Conservation (phyloP, 768 basidiomycete genomes). For the Leucocoprinus leucothites region DNA sequence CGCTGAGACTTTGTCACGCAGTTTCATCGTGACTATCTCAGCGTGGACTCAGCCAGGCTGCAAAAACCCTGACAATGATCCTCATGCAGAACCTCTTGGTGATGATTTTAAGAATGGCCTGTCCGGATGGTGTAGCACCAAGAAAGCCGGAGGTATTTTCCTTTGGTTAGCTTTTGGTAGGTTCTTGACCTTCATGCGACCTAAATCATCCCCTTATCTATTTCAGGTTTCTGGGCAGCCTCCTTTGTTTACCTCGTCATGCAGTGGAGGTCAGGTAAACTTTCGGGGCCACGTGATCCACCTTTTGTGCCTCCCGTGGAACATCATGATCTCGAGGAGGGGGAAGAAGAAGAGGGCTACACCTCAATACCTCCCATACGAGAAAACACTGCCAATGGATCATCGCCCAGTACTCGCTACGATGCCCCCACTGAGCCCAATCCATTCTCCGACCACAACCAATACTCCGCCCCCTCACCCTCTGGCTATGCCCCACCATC, state of each 20-base stretch:
- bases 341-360: slow-evolving; percentile 56
- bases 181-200: slow-evolving; percentile 20
- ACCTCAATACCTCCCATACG: slow-evolving; percentile 42
- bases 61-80: slow-evolving; percentile 81
- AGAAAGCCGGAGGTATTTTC: slow-evolving; percentile 87
- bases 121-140: slow-evolving; percentile 85
- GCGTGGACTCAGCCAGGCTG: slow-evolving; percentile 90
- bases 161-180: slow-evolving; percentile 82
- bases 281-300: slow-evolving; percentile 63
- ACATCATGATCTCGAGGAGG: slow-evolving; percentile 43
- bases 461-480: slow-evolving; percentile 27
- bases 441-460: slow-evolving; percentile 57
- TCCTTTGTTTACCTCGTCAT: slow-evolving; percentile 64
- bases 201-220: background rate
- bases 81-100: slow-evolving; percentile 62
- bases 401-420: slow-evolving; percentile 18
- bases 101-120: slow-evolving; percentile 66
- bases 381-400: slow-evolving; percentile 20
- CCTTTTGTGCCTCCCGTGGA: slow-evolving; percentile 67
- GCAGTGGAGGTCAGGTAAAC: slow-evolving; percentile 73
- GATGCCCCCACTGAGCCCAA: slow-evolving; percentile 24
- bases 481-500: slow-evolving; percentile 28
- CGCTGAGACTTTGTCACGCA: slow-evolving; percentile 22
- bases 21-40: slow-evolving; percentile 75
- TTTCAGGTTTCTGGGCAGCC: slow-evolving; percentile 69